Evolutionary conservation across 2,329 filamentous ascomycete genomes (phyloP), one percentile per base, ranked within the genome.

Genomic region (Basipetospora chlamydospora): DNA sequence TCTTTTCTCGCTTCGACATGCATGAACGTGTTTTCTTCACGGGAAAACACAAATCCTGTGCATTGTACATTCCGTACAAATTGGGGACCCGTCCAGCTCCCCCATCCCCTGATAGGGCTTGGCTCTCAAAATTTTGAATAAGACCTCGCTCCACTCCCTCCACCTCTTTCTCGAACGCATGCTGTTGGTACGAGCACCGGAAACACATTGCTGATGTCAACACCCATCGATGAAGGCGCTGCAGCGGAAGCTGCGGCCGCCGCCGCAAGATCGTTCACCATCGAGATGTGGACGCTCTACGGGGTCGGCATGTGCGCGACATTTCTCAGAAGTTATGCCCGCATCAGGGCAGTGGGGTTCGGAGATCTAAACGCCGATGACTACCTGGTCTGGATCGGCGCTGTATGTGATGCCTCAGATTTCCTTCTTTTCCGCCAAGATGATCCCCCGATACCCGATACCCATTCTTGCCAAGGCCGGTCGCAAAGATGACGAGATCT

Each of bases 221-320:
- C 29, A n/a, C 9, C 29, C 12, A 15, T 18, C 7, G 29, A 31
- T 6, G 29, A 8, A 8, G 29, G n/a, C 6, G 29, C 15, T 11
- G 29, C 29, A n/a, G 29, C 22, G 22, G 22, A 6, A 25, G 22
- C 29, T 11, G 16, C 37, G 4, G 37, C 35, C 18, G 23, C 41
- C 28, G 15, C 33, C 26, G 29, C n/a, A 5, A 18, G 11, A 10
- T 12, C n/a, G 21, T 43, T 43, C 8, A 39, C 38, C 5, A 44
- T 43, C 11, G 50, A 53, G 38, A 39, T 44, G 6, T 53, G 50
- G 50, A 49, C 49, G 6, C 38, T 56, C 1, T 53, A 52, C 21
- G 40, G 40, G 0, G 38, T 54, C 16, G 50, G 46, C 2, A 39
- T 53, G 22, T 33, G 43, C 3, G 41, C 50, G 10, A 53, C 51